phyloP scores from a whole-genome alignment of 83 land plant genomes.

The Picea engelmannii region DNA sequence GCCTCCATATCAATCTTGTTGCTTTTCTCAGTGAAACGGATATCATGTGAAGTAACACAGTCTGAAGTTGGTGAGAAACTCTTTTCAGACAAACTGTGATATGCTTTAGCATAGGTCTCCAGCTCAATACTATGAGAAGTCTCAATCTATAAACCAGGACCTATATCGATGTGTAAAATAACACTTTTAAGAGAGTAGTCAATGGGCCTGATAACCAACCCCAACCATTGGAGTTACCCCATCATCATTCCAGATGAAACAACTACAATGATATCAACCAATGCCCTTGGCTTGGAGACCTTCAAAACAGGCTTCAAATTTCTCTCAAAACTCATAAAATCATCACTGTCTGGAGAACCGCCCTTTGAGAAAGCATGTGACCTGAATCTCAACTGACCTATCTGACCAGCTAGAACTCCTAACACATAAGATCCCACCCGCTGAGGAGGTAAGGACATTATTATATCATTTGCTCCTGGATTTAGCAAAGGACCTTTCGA shows the following conservation, averaged over 20 bases:
- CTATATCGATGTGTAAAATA: constrained; percentile 71
- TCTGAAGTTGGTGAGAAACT: not conserved
- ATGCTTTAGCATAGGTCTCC: constrained; percentile 31
- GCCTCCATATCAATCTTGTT: constrained; percentile 4
- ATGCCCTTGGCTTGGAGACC: too few relatives aligned
- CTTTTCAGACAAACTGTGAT: constrained; percentile 13
- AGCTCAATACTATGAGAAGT: constrained; percentile 66
- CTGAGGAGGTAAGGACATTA: constrained; percentile 79
- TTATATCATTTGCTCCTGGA: constrained; percentile 82
- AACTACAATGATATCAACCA: too few relatives aligned
- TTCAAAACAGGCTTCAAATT: constrained; percentile 88
- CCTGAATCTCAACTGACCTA: constrained; percentile 79
- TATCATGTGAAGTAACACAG: constrained; percentile 5
- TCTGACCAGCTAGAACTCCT: constrained; percentile 89
- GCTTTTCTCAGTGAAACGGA: not conserved
- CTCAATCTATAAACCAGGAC: constrained; percentile 72
- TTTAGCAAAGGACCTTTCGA: constrained; percentile 59
- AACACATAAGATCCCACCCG: constrained; percentile 91
- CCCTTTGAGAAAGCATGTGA: constrained; percentile 97
- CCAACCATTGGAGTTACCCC: constrained; percentile 93
- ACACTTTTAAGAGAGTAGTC: constrained; percentile 87
- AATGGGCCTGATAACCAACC: constrained; percentile 79
- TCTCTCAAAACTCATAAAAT: constrained; percentile 91
- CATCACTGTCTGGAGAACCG: constrained; percentile 88
- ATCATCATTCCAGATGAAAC: too few relatives aligned